Base-by-base conservation (phyloP, 2,329 filamentous ascomycete genomes). In the Hortaea sp. region DNA sequence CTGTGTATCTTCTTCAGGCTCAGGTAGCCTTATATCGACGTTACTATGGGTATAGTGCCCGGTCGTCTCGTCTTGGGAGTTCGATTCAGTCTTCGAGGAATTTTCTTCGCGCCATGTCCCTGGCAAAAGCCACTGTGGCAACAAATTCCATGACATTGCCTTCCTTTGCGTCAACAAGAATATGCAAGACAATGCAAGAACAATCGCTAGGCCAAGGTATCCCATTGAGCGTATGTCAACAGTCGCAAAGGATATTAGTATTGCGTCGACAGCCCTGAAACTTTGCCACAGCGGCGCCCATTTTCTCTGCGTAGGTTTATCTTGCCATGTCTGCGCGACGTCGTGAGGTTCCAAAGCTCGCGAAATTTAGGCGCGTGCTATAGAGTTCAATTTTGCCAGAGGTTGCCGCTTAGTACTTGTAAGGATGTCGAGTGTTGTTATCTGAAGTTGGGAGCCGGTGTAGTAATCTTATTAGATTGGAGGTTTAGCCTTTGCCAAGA, bases 141-240 rank as follows among this genome's bases (percentile, higher is more conserved):
- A 43, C 47, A 56, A 45, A 49, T 54, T 61, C 54, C 65, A 66
- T 20, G 62, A 59, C 45, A 60, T 58, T 7, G n/a, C 12, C 29
- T 6, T n/a, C 7, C 20, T 12, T 12, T 11, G 12, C 7, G 10
- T 12, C 12, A 20, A 7, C n/a, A 43, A 20, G 30, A 34, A 32
- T 6, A 35, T 10, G 20, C 20, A 20, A 20, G 20, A 20, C 4
- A 20, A 20, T 20, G 20, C 20, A 20, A 20, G 20, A 20, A 20
- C 20, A 20, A 20, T 2, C 2, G 20, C 20, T 20, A 20, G 20
- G 20, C 20, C 20, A 20, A 20, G 20, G 20, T 20, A 20, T 20
- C 20, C 20, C 20, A 20, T 20, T 20, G 20, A 20, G 20, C 20
- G 20, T 20, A 20, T 20, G 20, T 20, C 20, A 20, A 20, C 20